Conservation (phyloP, 148 eudicot species). For the Polygonum maritimum region DNA sequence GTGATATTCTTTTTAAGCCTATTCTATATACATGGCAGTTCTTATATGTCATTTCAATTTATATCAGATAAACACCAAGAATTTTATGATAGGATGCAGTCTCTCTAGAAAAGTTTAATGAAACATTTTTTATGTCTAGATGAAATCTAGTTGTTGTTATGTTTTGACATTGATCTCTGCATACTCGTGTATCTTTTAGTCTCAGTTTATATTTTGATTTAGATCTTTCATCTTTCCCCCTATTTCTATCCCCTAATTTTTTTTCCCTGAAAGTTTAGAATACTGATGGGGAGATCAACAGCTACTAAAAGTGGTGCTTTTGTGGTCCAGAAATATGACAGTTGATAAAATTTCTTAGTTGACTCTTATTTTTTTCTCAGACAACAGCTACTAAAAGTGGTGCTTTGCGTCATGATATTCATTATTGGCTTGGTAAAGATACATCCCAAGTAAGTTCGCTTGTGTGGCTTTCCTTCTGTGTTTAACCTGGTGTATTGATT, state of each 20-base stretch:
- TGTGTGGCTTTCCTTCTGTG: conserved; percentile 6
- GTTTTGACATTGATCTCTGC: background rate
- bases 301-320: background rate
- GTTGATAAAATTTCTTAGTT: background rate
- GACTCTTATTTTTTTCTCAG: conserved; percentile 25
- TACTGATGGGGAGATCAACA: background rate
- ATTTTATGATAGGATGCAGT: background rate
- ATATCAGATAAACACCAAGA: background rate
- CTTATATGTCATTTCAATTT: background rate
- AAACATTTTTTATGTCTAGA: background rate
- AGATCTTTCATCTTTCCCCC: background rate
- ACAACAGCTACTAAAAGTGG: conserved; percentile 76
- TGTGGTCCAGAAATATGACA: background rate
- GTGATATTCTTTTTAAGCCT: background rate
- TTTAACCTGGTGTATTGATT: background rate
- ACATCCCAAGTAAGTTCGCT: conserved; percentile 67
- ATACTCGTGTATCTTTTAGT: background rate
- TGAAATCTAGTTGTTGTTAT: background rate
- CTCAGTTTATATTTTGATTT: background rate
- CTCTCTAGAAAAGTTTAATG: background rate
- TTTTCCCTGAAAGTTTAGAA: background rate
- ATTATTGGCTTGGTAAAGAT: conserved; percentile 97
- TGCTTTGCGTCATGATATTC: conserved; percentile 84
- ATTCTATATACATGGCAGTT: background rate
- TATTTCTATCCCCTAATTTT: background rate